Conservation (phyloP, 2,329 filamentous ascomycete genomes). For the Neonectria faginata region DNA sequence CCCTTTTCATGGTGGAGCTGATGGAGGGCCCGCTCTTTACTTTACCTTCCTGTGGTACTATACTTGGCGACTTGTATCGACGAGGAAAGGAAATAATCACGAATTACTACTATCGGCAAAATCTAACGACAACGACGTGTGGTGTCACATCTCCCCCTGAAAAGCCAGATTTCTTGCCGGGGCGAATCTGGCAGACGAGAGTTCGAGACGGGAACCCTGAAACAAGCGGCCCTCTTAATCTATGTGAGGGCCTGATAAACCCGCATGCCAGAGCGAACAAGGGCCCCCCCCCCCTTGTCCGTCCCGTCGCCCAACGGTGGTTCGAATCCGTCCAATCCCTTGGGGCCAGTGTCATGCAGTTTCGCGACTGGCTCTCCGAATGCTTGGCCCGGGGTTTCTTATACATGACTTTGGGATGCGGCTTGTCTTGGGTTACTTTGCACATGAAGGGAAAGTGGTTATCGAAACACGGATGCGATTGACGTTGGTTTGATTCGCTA, state of each 20-base stretch:
- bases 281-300: conserved; percentile 18
- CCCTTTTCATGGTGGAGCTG: conserved; percentile 22
- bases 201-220: conserved; percentile 11
- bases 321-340: conserved; percentile 7
- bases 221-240: conserved; percentile 23
- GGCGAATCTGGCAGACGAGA: neutral
- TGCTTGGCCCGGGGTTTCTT: neutral
- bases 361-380: neutral
- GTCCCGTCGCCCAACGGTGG: conserved; percentile 1
- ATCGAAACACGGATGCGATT: too few species aligned
- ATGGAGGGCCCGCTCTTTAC: neutral
- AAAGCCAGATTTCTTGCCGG: neutral
- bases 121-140: neutral
- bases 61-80: neutral
- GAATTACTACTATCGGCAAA: neutral
- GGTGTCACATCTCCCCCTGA: neutral
- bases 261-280: conserved; percentile 4
- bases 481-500: neutral
- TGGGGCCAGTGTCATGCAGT: conserved; percentile 6
- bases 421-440: neutral
- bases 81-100: neutral
- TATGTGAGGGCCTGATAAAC: conserved; percentile 14
- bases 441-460: neutral
- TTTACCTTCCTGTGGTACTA: neutral
- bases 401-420: neutral